Base-by-base conservation (phyloP, 768 basidiomycete genomes). In the Trametes gibbosa region DNA sequence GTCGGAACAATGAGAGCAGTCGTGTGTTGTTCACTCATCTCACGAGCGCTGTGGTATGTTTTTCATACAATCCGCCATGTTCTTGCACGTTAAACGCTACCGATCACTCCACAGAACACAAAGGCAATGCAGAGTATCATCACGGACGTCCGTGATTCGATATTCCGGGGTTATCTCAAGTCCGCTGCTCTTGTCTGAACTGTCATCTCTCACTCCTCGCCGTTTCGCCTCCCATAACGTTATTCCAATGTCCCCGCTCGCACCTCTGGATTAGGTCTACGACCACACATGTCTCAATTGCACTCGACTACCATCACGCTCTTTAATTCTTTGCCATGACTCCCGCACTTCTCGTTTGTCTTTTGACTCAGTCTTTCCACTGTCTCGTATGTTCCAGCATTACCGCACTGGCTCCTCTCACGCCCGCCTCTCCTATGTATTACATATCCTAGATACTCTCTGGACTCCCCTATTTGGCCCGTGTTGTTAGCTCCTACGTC, bases 51-150 rank as follows among this genome's bases (percentile, higher is more conserved):
- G 87, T 90, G 55, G 90, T 90, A 71, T 79, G 72, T 65, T 29
- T 52, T 45, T 50, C 27, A 24, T 47, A 3, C 23, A 34, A 24
- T 21, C 27, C 21, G 23, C 27, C 24, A 32, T 50, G 1, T 14
- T 66, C 34, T 12, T n/a, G 12, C 16, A 16, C 4, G 5, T 29
- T n/a, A 48, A 56, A 9, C 35, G 13, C 40, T 51, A 16, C 59
- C 32, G 23, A 13, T 49, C 8, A 41, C 13, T 5, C 16, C 51
- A 16, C 57, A 91, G 89, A 89, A 93, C 70, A 91, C 90, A 5
- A 90, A 89, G 72, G 81, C 91, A 0, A 93, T 90, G 0, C 89
- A 90, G 66, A 82, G 84, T 61, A 89, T 93, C 56, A 93, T 93
- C 68, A 85, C 84, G 57, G 91, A 91, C 62, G 72, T 74, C 49